Base-by-base conservation (phyloP, 2,329 filamentous ascomycete genomes). In the Fusarium sp. region DNA sequence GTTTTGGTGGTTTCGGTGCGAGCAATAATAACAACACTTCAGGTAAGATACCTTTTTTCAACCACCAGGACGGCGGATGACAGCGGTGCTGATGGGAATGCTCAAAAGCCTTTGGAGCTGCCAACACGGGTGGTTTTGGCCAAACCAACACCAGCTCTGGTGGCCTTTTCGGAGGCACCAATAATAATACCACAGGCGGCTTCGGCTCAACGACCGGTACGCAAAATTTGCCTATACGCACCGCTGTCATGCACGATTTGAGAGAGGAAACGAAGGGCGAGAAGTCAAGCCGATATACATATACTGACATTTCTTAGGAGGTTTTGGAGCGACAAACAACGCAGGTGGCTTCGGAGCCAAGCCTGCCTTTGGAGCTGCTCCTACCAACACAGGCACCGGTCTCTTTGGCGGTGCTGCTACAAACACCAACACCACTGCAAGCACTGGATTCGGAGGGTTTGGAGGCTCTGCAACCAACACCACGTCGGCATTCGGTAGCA, bases 1-100 rank as follows among this genome's bases (percentile, higher is more conserved):
- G 80, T 22, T 91, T 91, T 78, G 86, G 86, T 71, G 87, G 87
- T 44, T 90, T 87, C 62, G 85, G 85, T 39, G 52, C 79, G 56
- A 80, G 75, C 51, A 73, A 66, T 64, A 82, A 73, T 62, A 80
- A 75, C 70, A 78, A 74, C 67, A 79, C 76, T 51, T 77, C 83
- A 79, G 86, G 88, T 90, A 87, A 76, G 85, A 83, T 72, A 43
- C 27, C 55, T 53, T 55, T 30, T 66, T 62, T 52, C 44, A 51
- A 51, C 51, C 45, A 43, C 40, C 47, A 53, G 52, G 60, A 56
- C 59, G 51, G 67, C 60, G 61, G 67, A 56, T 61, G 61, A 58
- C 62, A 54, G 63, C 63, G 71, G 62, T 71, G 59, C 66, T 71
- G 57, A 67, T 70, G 65, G 70, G 77, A 68, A 75, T 71, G 43